Conservation (phyloP, 352 stramenopile genomes). For the Hyaloperonospora brassicae region DNA sequence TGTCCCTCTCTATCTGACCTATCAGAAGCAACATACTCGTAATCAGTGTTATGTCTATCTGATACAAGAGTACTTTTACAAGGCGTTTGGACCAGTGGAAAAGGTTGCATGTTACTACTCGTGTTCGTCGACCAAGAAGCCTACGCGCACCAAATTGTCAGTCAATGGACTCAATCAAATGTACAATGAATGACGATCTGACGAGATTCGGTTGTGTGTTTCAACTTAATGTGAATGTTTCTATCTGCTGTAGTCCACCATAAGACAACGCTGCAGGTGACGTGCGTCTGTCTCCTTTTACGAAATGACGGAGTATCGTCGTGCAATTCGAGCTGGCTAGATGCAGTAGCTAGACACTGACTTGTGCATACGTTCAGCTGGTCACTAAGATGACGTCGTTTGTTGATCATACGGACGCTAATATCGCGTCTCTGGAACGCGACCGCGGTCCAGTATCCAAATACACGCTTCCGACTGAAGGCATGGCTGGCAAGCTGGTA, state of each 20-base stretch:
- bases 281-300: conserved; percentile 90
- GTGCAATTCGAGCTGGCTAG: background rate
- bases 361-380: conserved; percentile 23
- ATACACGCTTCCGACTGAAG: conserved; percentile 82
- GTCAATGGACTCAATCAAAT: conserved; percentile 80
- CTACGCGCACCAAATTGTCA: conserved; percentile 72
- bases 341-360: background rate
- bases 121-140: conserved; percentile 82
- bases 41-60: too few relatives aligned
- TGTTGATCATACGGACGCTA: conserved; percentile 79
- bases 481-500: conserved; percentile 76
- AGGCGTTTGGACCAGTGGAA: conserved; percentile 70
- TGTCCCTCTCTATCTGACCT: too few relatives aligned
- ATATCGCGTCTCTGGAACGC: conserved; percentile 73
- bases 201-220: background rate
- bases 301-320: conserved; percentile 73
- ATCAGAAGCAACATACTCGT: too few relatives aligned
- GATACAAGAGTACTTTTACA: conserved; percentile 88
- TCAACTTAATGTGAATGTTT: too few relatives aligned
- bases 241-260: conserved; percentile 47
- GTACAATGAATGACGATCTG: conserved; percentile 21
- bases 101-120: conserved; percentile 89
- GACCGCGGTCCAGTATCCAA: conserved; percentile 86
- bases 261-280: conserved; percentile 87
- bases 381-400: conserved; percentile 69